These are phyloP conservation scores for Starmerella stigmatis DNA, from an alignment of 805 yeast species.

Conservation along the genomic window DNA sequence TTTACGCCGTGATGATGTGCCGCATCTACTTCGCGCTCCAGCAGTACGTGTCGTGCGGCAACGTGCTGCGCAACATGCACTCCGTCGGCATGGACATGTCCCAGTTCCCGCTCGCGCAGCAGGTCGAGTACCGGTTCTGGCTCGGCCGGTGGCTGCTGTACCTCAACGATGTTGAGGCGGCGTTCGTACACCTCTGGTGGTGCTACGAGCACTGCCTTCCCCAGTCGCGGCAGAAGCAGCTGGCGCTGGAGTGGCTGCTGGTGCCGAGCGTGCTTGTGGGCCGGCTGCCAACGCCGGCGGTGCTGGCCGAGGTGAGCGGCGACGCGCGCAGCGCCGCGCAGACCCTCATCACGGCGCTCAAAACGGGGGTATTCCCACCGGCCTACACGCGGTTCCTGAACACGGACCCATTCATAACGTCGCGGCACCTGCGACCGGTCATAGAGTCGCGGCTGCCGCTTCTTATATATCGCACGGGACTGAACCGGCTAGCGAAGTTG, in stretches of 20 bases:
- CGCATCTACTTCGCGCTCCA: conserved; percentile 39
- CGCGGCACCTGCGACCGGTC: conserved; percentile 25
- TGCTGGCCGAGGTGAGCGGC: conserved; percentile 27
- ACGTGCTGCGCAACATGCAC: conserved; percentile 80
- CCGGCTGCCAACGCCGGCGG: conserved; percentile 36
- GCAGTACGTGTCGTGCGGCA: conserved; percentile 40
- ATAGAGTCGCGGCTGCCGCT: conserved; percentile 25
- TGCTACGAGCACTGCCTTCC: conserved; percentile 38
- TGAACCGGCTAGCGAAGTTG: conserved; percentile 18
- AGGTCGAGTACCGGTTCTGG: conserved; percentile 27
- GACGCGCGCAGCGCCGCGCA: conserved; percentile 31
- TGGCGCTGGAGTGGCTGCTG: conserved; percentile 40
- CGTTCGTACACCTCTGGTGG: conserved; percentile 41
- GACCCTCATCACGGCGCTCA: conserved; percentile 33
- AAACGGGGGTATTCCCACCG: conserved; percentile 35
- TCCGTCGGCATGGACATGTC: conserved; percentile 14
- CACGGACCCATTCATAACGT: conserved; percentile 26
- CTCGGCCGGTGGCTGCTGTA: conserved; percentile 31
- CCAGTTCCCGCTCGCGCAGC: conserved; percentile 19
- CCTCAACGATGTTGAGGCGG: conserved; percentile 13
- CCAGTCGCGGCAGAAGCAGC: conserved; percentile 31
- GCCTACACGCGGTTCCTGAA: conserved; percentile 31
- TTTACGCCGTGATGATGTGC: conserved; percentile 46
- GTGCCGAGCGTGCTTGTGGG: conserved; percentile 50
- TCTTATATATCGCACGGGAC: conserved; percentile 28